Percentiles rank a stretch among this genome's conserved stretches.
Conservation (phyloP, 2,329 filamentous ascomycete species). For the Alternaria angustiovoidea region DNA sequence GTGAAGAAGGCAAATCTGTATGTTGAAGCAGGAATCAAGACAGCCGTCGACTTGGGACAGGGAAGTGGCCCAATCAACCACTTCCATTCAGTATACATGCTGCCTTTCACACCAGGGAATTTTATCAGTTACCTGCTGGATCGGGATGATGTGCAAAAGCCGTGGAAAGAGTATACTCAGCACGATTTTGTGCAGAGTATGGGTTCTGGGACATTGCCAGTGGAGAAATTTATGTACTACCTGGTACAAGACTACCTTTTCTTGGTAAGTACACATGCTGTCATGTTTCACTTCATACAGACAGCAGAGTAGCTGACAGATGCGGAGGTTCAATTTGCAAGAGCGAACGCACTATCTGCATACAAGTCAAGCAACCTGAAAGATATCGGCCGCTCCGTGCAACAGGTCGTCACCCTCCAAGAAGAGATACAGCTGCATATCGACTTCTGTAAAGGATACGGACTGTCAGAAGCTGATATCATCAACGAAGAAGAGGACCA, state of each 20-base stretch:
- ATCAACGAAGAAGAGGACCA: slow-evolving; percentile 76
- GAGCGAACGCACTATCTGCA: slow-evolving; percentile 82
- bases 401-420: slow-evolving; percentile 78
- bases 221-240: slow-evolving; percentile 85
- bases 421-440: slow-evolving; percentile 84
- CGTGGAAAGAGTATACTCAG: slow-evolving; percentile 79
- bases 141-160: slow-evolving; percentile 73
- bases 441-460: slow-evolving; percentile 82
- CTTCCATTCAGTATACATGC: slow-evolving; percentile 73
- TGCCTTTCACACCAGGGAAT: slow-evolving; percentile 76
- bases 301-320: slow-evolving; percentile 15
- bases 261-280: slow-evolving; percentile 62
- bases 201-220: slow-evolving; percentile 76
- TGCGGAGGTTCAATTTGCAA: slow-evolving; percentile 78
- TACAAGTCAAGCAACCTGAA: slow-evolving; percentile 82
- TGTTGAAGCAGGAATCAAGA: slow-evolving; percentile 74
- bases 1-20: slow-evolving; percentile 75
- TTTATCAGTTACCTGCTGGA: slow-evolving; percentile 86
- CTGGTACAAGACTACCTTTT: slow-evolving; percentile 94
- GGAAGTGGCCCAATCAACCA: slow-evolving; percentile 80
- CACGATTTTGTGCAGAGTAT: slow-evolving; percentile 84
- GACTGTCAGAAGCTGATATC: slow-evolving; percentile 76
- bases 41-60: slow-evolving; percentile 68
- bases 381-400: slow-evolving; percentile 73
- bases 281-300: background rate